Percentiles rank a stretch among this genome's conserved stretches.
These are phyloP conservation scores for Cercospora janseana DNA, from an alignment of 2,329 filamentous ascomycete species.

Conservation along the genomic window DNA sequence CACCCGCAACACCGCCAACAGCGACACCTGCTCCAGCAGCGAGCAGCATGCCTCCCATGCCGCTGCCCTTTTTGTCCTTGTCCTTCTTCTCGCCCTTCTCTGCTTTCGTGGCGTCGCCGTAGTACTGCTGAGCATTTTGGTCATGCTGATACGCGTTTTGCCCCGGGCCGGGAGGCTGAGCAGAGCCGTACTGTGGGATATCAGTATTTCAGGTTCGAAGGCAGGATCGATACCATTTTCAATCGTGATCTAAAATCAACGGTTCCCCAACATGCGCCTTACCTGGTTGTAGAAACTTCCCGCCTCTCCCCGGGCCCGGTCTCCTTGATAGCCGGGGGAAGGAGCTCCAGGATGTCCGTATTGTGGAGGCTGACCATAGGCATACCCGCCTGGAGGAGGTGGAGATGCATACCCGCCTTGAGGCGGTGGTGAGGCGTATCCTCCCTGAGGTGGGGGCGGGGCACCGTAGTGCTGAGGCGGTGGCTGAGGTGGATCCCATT, in stretches of 20 bases:
- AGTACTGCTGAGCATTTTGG: constrained; percentile 26
- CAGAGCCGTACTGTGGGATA: constrained; percentile 18
- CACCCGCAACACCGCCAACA: constrained; percentile 57
- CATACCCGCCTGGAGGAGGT: constrained; percentile 11
- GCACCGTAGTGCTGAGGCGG: constrained; percentile 17
- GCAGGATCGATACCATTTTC: too few species aligned
- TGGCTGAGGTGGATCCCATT: constrained; percentile 60
- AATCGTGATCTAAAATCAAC: too few species aligned
- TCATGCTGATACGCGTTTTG: constrained; percentile 23
- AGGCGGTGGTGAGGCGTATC: constrained; percentile 20
- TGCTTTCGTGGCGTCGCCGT: constrained; percentile 27
- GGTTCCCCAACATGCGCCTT: background rate
- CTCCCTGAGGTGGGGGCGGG: constrained; percentile 23
- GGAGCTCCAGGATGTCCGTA: constrained; percentile 16
- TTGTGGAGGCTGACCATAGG: constrained; percentile 32
- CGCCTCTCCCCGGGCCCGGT: constrained; percentile 17
- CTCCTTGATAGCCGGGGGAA: constrained; percentile 8
- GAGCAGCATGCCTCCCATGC: constrained; percentile 51
- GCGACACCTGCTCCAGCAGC: constrained; percentile 60
- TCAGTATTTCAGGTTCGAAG: too few species aligned
- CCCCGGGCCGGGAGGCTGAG: constrained; percentile 23
- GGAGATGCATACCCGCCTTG: constrained; percentile 21
- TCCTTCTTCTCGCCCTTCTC: constrained; percentile 41
- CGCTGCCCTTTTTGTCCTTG: constrained; percentile 38
- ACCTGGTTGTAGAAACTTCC: constrained; percentile 25